Conservation (phyloP, 306 rosid genomes). For the Cicer chorassanicum region DNA sequence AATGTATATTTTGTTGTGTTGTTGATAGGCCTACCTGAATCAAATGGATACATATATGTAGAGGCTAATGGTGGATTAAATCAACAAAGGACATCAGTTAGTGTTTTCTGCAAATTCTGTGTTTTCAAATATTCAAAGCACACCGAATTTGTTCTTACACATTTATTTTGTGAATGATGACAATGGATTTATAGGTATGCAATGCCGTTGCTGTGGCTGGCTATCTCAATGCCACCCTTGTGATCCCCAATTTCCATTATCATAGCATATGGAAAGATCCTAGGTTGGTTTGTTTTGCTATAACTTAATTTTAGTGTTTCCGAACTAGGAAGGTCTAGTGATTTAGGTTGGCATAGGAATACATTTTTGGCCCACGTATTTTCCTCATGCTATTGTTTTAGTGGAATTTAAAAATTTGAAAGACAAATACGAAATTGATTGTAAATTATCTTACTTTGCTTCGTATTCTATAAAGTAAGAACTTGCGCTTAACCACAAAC, state of each 20-base stretch:
- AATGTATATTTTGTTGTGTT: conserved; percentile 34
- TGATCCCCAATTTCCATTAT: conserved; percentile 92
- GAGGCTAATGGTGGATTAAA: conserved; percentile 99
- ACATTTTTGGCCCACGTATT: conserved; percentile 2
- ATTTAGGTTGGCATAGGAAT: conserved; percentile 22
- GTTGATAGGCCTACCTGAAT: conserved; percentile 71
- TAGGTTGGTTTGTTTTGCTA: conserved; percentile 64
- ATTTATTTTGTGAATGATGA: conserved; percentile 43
- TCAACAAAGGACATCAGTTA: conserved; percentile 96
- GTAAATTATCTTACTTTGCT: neutral
- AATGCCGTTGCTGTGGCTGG: conserved; percentile 99
- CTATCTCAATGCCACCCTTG: conserved; percentile 95
- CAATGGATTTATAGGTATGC: conserved; percentile 70
- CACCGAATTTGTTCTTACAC: conserved; percentile 30
- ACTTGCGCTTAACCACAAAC: conserved; percentile 18
- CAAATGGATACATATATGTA: conserved; percentile 90
- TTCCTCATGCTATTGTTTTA: conserved; percentile 27
- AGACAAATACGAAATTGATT: neutral
- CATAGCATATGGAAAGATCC: conserved; percentile 99
- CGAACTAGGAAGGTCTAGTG: conserved; percentile 14
- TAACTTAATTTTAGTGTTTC: conserved; percentile 25
- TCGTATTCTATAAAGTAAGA: neutral
- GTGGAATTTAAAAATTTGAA: neutral
- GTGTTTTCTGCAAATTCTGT: conserved; percentile 48
- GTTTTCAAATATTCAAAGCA: conserved; percentile 31